phyloP scores from a whole-genome alignment of 345 rosid species.

The Conringia planisiliqua region DNA sequence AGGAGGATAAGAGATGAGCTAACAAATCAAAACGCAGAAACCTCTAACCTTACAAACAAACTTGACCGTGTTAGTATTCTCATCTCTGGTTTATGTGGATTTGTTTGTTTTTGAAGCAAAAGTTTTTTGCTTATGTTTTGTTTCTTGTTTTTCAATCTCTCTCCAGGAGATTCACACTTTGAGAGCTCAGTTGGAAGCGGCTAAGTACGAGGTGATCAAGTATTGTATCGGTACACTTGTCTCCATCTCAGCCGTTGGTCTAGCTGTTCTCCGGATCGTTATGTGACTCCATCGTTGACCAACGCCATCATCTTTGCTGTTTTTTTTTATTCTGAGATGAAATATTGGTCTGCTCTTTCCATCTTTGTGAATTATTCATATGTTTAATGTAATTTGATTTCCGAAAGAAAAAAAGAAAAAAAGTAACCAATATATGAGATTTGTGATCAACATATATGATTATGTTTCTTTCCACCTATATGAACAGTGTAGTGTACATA shows the following conservation, averaged over 20 bases:
- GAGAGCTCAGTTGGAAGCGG: conserved; percentile 83
- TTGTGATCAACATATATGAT: neutral
- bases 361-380: conserved; percentile 7
- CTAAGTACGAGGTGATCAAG: conserved; percentile 83
- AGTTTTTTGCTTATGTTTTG: neutral
- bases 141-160: neutral
- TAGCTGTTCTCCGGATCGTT: conserved; percentile 70
- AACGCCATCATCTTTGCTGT: conserved; percentile 14
- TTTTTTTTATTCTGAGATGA: conserved; percentile 22
- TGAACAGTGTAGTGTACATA: neutral
- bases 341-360: conserved; percentile 18
- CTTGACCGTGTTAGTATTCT: conserved; percentile 64
- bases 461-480: neutral
- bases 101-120: neutral
- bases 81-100: neutral
- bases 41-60: conserved; percentile 75
- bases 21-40: conserved; percentile 66
- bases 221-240: conserved; percentile 91
- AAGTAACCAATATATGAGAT: neutral
- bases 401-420: neutral
- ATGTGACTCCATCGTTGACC: conserved; percentile 43
- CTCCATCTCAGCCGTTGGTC: conserved; percentile 84
- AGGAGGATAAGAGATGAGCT: conserved; percentile 86
- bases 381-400: conserved; percentile 23
- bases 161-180: conserved; percentile 79